phyloP scores from a whole-genome alignment of 225 moss, liverwort and hornwort species.

The Polytrichum commune region DNA sequence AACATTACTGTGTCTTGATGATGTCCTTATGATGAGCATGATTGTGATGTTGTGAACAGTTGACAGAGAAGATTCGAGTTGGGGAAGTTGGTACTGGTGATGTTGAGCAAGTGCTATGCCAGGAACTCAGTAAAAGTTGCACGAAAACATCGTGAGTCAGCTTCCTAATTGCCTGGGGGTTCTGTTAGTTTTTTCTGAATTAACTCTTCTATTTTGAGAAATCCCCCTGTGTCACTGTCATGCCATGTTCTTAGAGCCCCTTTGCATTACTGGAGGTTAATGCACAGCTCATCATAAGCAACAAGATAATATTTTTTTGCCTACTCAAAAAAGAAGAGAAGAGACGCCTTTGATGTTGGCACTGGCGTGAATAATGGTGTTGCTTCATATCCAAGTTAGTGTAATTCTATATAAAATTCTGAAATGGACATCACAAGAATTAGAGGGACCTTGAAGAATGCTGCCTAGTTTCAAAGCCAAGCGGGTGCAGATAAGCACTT shows the following conservation, averaged over 20 bases:
- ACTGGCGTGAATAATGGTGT: too few species aligned
- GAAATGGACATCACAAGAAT: too few species aligned
- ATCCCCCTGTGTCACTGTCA: conserved; percentile 1
- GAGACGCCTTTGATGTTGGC: too few species aligned
- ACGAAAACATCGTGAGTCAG: conserved; percentile 20
- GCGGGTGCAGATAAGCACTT: too few species aligned
- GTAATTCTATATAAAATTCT: too few species aligned
- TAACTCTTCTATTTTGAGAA: neutral
- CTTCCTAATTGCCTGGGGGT: neutral
- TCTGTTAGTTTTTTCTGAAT: neutral
- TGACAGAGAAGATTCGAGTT: conserved; percentile 40
- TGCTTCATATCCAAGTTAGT: too few species aligned
- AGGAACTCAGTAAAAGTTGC: conserved; percentile 45
- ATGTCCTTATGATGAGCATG: too few species aligned
- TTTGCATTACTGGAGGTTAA: conserved; percentile 1
- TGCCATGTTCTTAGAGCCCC: neutral
- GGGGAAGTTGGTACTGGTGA: conserved; percentile 43
- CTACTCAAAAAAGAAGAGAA: too few species aligned
- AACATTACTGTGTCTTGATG: too few species aligned
- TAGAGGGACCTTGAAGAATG: too few species aligned
- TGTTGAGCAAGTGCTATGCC: conserved; percentile 39
- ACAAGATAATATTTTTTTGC: too few species aligned
- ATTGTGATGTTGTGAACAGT: conserved; percentile 8
- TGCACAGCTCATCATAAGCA: neutral
- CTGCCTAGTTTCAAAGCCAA: too few species aligned